Conservation (phyloP, 768 basidiomycete species). For the Botryobasidium botryosum region DNA sequence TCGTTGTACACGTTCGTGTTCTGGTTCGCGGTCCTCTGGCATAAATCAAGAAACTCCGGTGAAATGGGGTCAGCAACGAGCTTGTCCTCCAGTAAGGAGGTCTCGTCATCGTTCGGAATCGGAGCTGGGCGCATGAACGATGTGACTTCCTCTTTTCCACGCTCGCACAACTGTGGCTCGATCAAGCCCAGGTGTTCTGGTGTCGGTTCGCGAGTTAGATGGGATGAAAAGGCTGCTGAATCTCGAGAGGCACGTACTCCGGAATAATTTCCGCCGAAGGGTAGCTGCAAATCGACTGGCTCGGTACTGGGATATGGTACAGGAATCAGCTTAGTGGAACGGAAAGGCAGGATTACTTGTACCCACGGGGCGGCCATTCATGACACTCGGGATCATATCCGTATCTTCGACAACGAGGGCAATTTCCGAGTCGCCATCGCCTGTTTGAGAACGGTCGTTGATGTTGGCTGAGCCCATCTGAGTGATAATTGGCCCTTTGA, state of each 20-base stretch:
- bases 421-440: conserved; percentile 91
- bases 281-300: conserved; percentile 71
- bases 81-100: conserved; percentile 35
- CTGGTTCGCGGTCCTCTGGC: conserved; percentile 51
- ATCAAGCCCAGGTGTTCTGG: conserved; percentile 80
- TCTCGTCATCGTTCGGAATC: conserved; percentile 48
- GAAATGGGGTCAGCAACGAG: conserved; percentile 52
- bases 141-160: conserved; percentile 25
- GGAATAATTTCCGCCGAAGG: conserved; percentile 61
- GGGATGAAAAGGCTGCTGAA: not conserved
- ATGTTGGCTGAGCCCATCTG: conserved; percentile 90
- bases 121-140: conserved; percentile 76
- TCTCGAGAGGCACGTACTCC: conserved; percentile 5
- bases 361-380: conserved; percentile 48
- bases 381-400: conserved; percentile 53
- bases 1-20: conserved; percentile 79
- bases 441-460: conserved; percentile 43
- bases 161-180: conserved; percentile 41
- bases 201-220: too few species aligned
- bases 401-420: conserved; percentile 81
- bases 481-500: too few species aligned
- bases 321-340: not conserved
- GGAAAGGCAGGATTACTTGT: not conserved
- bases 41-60: conserved; percentile 32
- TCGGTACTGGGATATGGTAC: conserved; percentile 26